Conservation (phyloP, 805 yeast genomes). For the Ogataea trehaloabstinens region DNA sequence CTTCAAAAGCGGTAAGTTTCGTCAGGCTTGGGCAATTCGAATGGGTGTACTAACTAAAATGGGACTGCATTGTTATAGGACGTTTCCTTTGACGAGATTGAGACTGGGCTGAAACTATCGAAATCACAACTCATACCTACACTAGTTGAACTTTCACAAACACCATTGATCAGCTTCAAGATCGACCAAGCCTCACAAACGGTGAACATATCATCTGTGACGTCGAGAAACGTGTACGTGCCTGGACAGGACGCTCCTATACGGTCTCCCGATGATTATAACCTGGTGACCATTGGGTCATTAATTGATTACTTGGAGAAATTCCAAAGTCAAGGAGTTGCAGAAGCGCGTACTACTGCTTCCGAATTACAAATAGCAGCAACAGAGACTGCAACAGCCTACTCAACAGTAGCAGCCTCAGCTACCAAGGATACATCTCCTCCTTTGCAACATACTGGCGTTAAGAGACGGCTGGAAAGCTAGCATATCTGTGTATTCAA, state of each 20-base stretch:
- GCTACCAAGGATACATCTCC: too few relatives aligned
- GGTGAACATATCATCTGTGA: slow-evolving; percentile 8
- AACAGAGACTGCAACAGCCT: background rate
- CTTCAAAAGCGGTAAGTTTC: slow-evolving; percentile 5
- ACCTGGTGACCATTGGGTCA: slow-evolving; percentile 6
- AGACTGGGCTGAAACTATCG: background rate
- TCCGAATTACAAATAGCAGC: background rate
- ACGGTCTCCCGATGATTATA: background rate
- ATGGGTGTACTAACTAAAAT: slow-evolving; percentile 2
- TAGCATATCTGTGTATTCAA: background rate
- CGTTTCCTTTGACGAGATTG: slow-evolving; percentile 1
- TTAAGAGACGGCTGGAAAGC: slow-evolving; percentile 8
- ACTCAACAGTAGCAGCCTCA: background rate
- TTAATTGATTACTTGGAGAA: slow-evolving; percentile 7
- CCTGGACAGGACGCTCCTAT: slow-evolving; percentile 18
- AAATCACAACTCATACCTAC: slow-evolving; percentile 5
- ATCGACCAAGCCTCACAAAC: slow-evolving; percentile 14
- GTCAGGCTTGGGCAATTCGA: too few relatives aligned
- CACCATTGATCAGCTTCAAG: slow-evolving; percentile 15
- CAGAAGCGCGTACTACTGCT: slow-evolving; percentile 3
- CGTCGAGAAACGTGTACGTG: slow-evolving; percentile 19
- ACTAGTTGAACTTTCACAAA: slow-evolving; percentile 10
- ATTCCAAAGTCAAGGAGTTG: slow-evolving; percentile 6
- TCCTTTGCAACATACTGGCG: slow-evolving; percentile 1
- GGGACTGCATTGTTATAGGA: too few relatives aligned